These are phyloP conservation scores for Scenedesmus sp. DNA, from an alignment of 163 green algal genomes.

Conservation along the genomic window DNA sequence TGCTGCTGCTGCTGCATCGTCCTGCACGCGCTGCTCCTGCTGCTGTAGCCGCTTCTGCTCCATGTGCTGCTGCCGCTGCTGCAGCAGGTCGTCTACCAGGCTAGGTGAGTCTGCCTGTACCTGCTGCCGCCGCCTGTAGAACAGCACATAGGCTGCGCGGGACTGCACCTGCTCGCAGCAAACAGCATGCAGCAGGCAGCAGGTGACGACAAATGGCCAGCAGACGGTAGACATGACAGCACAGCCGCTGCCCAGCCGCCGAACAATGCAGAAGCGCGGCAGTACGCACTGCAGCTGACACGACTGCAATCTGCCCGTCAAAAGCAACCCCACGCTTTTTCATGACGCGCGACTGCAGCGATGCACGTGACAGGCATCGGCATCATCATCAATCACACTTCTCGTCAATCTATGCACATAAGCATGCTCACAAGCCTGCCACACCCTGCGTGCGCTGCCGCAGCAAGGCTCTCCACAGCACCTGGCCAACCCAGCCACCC, in stretches of 20 bases:
- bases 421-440: background rate
- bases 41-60: constrained; percentile 8
- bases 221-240: background rate
- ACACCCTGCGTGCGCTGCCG: too few relatives aligned
- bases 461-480: background rate
- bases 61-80: constrained; percentile 9
- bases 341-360: background rate
- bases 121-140: constrained; percentile 79
- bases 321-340: too few relatives aligned
- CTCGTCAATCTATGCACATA: too few relatives aligned
- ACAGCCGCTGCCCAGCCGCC: background rate
- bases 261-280: too few relatives aligned
- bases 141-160: constrained; percentile 93
- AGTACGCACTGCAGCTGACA: too few relatives aligned
- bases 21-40: constrained; percentile 2
- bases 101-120: constrained; percentile 22
- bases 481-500: too few relatives aligned
- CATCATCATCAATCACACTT: too few relatives aligned
- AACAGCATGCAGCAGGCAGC: background rate
- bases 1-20: constrained; percentile 4
- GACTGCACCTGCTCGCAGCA: constrained; percentile 66
- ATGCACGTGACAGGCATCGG: too few relatives aligned
- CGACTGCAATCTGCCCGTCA: too few relatives aligned
- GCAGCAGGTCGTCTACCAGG: constrained; percentile 23
- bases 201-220: background rate